Evolutionary conservation across 306 rosid species (phyloP).

Genomic region (Vigna reflexopilosa): DNA sequence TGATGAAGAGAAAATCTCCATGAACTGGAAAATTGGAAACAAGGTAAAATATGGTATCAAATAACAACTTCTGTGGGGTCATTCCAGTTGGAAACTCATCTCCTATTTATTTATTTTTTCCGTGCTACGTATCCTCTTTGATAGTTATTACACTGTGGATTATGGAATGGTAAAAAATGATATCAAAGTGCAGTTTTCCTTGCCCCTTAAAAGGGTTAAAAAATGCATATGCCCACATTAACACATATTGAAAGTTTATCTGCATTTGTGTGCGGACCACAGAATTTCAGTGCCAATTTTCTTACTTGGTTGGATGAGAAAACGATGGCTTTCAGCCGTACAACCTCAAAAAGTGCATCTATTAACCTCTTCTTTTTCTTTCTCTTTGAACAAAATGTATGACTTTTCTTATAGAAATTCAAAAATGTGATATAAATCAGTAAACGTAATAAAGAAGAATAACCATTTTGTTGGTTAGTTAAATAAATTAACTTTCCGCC

Average conservation of each 20-base stretch:
- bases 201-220: conserved; percentile 38
- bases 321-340: conserved; percentile 35
- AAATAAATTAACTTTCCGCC: conserved; percentile 45
- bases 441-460: conserved; percentile 36
- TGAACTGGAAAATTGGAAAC: not conserved
- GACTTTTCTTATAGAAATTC: not conserved
- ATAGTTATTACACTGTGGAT: not conserved
- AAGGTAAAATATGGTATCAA: not conserved
- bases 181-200: not conserved
- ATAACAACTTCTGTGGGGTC: conserved; percentile 3
- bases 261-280: conserved; percentile 42
- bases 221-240: conserved; percentile 37
- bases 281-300: conserved; percentile 45
- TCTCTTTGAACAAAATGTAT: conserved; percentile 6
- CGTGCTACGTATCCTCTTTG: not conserved
- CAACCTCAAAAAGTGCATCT: conserved; percentile 43
- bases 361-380: conserved; percentile 32
- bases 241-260: conserved; percentile 44
- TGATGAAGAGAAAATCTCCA: not conserved
- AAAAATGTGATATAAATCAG: not conserved
- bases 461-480: conserved; percentile 33
- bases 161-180: not conserved
- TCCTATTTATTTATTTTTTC: not conserved
- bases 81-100: conserved; percentile 25
- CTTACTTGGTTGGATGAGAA: conserved; percentile 39